Percentiles rank a stretch among this genome's conserved stretches.
phyloP scores from a whole-genome alignment of 2,329 filamentous ascomycete genomes.

The Cercospora zeina region DNA sequence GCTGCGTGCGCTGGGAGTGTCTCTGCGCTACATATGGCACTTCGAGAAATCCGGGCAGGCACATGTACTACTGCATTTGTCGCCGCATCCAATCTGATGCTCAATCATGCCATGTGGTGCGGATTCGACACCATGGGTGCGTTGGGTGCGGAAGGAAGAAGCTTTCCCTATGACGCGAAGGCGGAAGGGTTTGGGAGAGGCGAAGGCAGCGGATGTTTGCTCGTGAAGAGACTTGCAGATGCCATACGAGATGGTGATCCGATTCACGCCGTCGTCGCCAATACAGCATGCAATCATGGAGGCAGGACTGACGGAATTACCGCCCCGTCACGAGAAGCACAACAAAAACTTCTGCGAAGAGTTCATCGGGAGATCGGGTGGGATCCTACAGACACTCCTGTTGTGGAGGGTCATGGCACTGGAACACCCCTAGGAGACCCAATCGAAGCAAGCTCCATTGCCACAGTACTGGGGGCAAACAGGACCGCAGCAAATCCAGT shows the following conservation, averaged over 20 bases:
- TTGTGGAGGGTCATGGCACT: slow-evolving; percentile 37
- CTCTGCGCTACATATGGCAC: slow-evolving; percentile 1
- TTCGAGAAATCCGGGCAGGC: neutral
- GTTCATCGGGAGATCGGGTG: slow-evolving; percentile 3
- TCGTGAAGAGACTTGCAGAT: slow-evolving; percentile 50
- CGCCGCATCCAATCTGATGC: neutral
- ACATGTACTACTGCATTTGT: slow-evolving; percentile 4
- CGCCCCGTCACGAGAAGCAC: slow-evolving; percentile 30
- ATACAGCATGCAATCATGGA: slow-evolving; percentile 38
- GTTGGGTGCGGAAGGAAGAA: slow-evolving; percentile 5
- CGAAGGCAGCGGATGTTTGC: slow-evolving; percentile 52
- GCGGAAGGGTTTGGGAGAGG: slow-evolving; percentile 56
- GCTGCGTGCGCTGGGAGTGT: slow-evolving; percentile 17
- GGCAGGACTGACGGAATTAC: slow-evolving; percentile 39
- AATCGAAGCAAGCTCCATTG: slow-evolving; percentile 17
- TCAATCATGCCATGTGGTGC: neutral
- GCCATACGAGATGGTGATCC: slow-evolving; percentile 51
- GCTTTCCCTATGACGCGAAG: slow-evolving; percentile 36
- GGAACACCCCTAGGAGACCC: slow-evolving; percentile 32
- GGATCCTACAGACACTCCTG: slow-evolving; percentile 21
- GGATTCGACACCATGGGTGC: slow-evolving; percentile 6
- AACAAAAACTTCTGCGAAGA: neutral
- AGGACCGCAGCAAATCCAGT: slow-evolving; percentile 14
- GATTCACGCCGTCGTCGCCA: slow-evolving; percentile 44
- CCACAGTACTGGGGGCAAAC: neutral